Percentiles rank a stretch among this genome's conserved stretches.
Evolutionary conservation across 768 basidiomycete genomes (phyloP).

Genomic region (Suillus decipiens): DNA sequence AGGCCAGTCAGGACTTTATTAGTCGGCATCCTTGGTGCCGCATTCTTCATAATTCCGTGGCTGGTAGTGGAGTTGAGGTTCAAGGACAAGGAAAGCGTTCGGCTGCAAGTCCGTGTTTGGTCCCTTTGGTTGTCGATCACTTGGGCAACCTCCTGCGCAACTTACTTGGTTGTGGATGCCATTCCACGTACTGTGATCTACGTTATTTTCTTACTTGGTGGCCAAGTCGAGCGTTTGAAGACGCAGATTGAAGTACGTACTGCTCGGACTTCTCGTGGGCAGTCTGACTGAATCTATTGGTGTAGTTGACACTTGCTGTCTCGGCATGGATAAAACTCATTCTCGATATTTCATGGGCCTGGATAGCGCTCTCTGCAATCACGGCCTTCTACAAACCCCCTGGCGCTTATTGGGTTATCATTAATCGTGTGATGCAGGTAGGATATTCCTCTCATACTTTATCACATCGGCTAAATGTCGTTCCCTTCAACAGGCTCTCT

Average conservation of each 20-base stretch:
- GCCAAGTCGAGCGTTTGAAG: slow-evolving; percentile 65
- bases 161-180: slow-evolving; percentile 65
- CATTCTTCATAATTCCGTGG: slow-evolving; percentile 67
- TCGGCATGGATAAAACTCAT: slow-evolving; percentile 70
- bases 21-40: slow-evolving; percentile 57
- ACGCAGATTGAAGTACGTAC: slow-evolving; percentile 64
- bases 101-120: slow-evolving; percentile 59
- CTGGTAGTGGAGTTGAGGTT: slow-evolving; percentile 70
- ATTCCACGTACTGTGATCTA: slow-evolving; percentile 58
- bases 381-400: slow-evolving; percentile 58
- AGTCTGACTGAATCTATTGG: slow-evolving; percentile 5
- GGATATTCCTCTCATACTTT: slow-evolving; percentile 14
- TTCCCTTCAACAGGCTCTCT: slow-evolving; percentile 40
- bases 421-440: slow-evolving; percentile 76
- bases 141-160: slow-evolving; percentile 63
- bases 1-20: slow-evolving; percentile 59
- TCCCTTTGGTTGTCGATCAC: slow-evolving; percentile 70
- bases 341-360: slow-evolving; percentile 68
- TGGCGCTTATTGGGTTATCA: slow-evolving; percentile 63
- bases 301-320: slow-evolving; percentile 66
- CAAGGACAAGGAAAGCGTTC: slow-evolving; percentile 41
- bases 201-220: slow-evolving; percentile 54
- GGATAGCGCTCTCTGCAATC: slow-evolving; percentile 71
- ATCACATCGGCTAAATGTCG: slow-evolving; percentile 12
- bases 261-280: neutral